phyloP scores from a whole-genome alignment of 2,329 filamentous ascomycete species.

The Ophiocordyceps australis region DNA sequence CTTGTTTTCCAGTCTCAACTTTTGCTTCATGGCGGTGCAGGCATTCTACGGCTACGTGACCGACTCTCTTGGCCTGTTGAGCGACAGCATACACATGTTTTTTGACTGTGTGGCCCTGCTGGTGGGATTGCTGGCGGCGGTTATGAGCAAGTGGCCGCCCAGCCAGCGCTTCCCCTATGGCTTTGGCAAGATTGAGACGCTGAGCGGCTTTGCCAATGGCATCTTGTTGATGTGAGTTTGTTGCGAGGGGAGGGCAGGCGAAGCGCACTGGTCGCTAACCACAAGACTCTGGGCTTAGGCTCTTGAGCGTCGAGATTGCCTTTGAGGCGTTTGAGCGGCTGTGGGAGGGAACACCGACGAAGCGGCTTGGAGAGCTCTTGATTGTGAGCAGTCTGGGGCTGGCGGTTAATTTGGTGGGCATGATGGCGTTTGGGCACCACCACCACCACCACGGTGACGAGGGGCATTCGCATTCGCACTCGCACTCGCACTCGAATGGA shows the following conservation, averaged over 20 bases:
- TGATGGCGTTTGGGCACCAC: constrained; percentile 64
- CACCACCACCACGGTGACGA: constrained; percentile 22
- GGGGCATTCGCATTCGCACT: constrained; percentile 34
- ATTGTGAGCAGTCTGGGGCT: constrained; percentile 77
- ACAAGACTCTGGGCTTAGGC: constrained; percentile 34
- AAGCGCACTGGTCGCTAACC: too few species aligned
- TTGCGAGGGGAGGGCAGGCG: not conserved
- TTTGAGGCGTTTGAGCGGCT: constrained; percentile 86
- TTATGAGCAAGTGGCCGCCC: constrained; percentile 93
- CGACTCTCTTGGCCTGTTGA: constrained; percentile 84
- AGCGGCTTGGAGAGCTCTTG: constrained; percentile 70
- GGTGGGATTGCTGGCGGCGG: constrained; percentile 77
- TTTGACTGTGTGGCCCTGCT: constrained; percentile 90
- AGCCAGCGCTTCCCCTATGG: constrained; percentile 83
- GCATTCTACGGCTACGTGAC: constrained; percentile 88
- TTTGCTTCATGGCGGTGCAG: constrained; percentile 87
- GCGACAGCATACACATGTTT: constrained; percentile 98
- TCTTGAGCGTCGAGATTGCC: constrained; percentile 90
- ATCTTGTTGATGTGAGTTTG: constrained; percentile 66
- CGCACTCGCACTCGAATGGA: constrained; percentile 18
- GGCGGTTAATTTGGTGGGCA: constrained; percentile 79
- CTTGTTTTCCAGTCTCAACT: constrained; percentile 57
- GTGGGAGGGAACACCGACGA: constrained; percentile 66
- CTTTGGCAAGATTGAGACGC: constrained; percentile 88
- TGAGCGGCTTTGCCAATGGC: constrained; percentile 92